Conservation (phyloP, 352 stramenopile species). For the Sclerospora graminicola region DNA sequence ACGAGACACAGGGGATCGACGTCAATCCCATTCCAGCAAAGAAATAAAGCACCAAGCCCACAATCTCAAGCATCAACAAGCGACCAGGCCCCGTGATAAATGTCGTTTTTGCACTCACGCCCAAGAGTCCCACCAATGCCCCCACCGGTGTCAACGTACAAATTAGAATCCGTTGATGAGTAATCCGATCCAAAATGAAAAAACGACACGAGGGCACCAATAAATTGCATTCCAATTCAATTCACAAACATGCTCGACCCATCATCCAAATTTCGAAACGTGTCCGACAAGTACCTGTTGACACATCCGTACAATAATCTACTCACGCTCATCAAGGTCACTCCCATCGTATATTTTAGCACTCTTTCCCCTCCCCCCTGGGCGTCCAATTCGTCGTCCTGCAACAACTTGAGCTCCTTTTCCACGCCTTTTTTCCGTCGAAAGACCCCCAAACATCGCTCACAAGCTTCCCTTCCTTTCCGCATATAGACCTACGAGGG, state of each 20-base stretch:
- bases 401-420: conserved; percentile 70
- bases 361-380: conserved; percentile 21
- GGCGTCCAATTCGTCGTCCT: conserved; percentile 45
- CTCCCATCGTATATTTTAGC: conserved; percentile 58
- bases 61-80: conserved; percentile 63
- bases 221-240: conserved; percentile 52
- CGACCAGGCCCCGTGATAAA: conserved; percentile 42
- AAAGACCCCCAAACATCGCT: too few species aligned
- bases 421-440: conserved; percentile 67
- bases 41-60: conserved; percentile 64
- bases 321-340: conserved; percentile 65
- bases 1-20: conserved; percentile 64
- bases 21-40: conserved; percentile 65
- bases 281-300: conserved; percentile 68
- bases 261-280: conserved; percentile 43
- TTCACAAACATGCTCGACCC: conserved; percentile 77
- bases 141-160: conserved; percentile 55
- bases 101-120: conserved; percentile 37
- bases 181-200: conserved; percentile 79
- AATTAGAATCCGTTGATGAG: conserved; percentile 65
- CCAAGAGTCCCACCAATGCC: conserved; percentile 36
- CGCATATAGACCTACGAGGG: too few species aligned
- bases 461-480: too few species aligned
- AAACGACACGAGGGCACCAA: conserved; percentile 71
- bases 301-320: conserved; percentile 49